Evolutionary conservation across 495 filamentous ascomycete genomes (phyloP).

Genomic region (Penicillium canariense): DNA sequence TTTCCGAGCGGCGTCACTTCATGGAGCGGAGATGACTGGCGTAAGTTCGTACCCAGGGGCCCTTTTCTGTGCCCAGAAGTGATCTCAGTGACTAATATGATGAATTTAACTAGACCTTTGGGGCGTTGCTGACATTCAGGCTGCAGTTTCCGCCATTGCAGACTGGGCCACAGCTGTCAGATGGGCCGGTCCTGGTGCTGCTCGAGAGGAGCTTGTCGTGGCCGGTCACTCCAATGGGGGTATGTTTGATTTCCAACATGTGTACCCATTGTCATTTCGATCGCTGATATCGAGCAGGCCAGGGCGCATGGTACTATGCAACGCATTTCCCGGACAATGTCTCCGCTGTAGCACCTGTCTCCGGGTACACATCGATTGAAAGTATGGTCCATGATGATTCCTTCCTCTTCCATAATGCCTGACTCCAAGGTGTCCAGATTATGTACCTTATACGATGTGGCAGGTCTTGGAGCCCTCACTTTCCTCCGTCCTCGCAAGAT

Average conservation of each 20-base stretch:
- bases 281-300: conserved; percentile 37
- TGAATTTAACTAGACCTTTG: conserved; percentile 44
- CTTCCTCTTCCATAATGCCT: neutral
- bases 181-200: neutral
- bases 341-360: conserved; percentile 55
- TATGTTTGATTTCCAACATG: neutral
- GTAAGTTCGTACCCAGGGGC: conserved; percentile 28
- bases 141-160: conserved; percentile 48
- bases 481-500: conserved; percentile 39
- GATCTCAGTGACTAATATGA: conserved; percentile 1
- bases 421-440: conserved; percentile 34
- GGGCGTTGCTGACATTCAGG: conserved; percentile 57
- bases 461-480: conserved; percentile 48
- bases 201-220: neutral
- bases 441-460: conserved; percentile 61
- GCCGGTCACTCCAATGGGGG: conserved; percentile 1
- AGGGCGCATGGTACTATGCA: conserved; percentile 57
- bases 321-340: conserved; percentile 59
- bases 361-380: conserved; percentile 59
- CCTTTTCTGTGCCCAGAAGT: neutral
- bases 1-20: conserved; percentile 58
- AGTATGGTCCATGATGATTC: conserved; percentile 30
- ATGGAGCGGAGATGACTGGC: conserved; percentile 66
- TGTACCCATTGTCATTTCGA: neutral
- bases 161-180: conserved; percentile 47